Conservation (phyloP, 768 basidiomycete species). For the Ramaria rubella region DNA sequence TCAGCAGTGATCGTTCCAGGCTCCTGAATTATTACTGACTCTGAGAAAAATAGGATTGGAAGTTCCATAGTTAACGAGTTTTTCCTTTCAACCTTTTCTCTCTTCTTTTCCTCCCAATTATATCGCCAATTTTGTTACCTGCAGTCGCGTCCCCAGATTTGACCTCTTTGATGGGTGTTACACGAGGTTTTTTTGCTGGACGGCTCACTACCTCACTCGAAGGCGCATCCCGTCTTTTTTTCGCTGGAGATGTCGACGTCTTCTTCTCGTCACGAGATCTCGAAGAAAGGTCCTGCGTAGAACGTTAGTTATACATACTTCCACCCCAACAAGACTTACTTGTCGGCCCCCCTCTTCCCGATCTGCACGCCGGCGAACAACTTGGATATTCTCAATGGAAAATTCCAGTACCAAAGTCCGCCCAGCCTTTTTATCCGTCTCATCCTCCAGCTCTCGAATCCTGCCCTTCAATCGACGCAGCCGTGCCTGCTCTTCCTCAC, state of each 20-base stretch:
- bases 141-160: slow-evolving; percentile 17
- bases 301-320: background rate
- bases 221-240: background rate
- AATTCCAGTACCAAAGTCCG: slow-evolving; percentile 83
- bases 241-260: background rate
- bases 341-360: slow-evolving; percentile 36
- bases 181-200: slow-evolving; percentile 34
- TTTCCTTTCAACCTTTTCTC: slow-evolving; percentile 41
- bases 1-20: too few species aligned
- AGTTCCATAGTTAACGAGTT: background rate
- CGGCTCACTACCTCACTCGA: slow-evolving; percentile 26
- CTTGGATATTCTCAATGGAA: slow-evolving; percentile 91
- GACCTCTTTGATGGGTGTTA: background rate
- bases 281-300: background rate
- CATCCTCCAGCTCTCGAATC: slow-evolving; percentile 28
- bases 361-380: slow-evolving; percentile 68
- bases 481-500: slow-evolving; percentile 45
- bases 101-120: slow-evolving; percentile 80
- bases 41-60: too few species aligned
- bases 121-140: slow-evolving; percentile 48
- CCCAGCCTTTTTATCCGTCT: background rate
- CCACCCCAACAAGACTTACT: slow-evolving; percentile 16
- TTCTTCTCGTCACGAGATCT: background rate
- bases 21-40: too few species aligned
- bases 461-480: slow-evolving; percentile 57